Evolutionary conservation across 352 stramenopile species (phyloP), one percentile per base, ranked within the genome.

Genomic region (Phytophthora foliorum): DNA sequence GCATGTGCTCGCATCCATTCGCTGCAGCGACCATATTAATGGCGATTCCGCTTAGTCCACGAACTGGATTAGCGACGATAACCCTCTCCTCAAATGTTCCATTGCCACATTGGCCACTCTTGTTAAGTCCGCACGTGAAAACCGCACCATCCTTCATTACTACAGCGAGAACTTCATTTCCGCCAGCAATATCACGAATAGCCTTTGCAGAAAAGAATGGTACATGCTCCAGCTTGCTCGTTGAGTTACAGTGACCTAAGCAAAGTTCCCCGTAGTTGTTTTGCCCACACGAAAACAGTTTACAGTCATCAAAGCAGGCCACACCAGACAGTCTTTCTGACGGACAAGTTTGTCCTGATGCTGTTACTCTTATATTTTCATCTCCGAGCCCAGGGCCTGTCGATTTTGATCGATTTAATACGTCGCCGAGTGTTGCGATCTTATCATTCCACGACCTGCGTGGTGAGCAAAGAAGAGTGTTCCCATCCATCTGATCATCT

Each of bases 181-280:
- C 89, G 50, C 88, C 89, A 3, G 77, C 67, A 58, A 97, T 85
- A 27, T 88, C 78, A 32, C 86, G 84, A 34, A 92, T 66, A 27
- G 69, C 88, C 62, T 95, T 95, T 13, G 84, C 74, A 14, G 89
- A 95, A 53, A 95, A 96, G 38, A 93, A 91, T 9, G 87, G 84
- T 9, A 95, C 89, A 50, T 91, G 87, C 61, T 96, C 89, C 17
- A 96, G 69, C 31, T 96, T 95, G 49, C 81, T 94, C 2, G 89
- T 94, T 1, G 88, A 94, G 57, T 96, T 95, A 65, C 89, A 96
- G 51, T 97, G 87, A 0, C 90, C 90, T 19, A 96, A 75, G 39
- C 88, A 93, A 4, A 97, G 71, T 53, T 97, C 90, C 10, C 90
- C 90, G 55, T 97, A 97, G 61, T 95, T 97, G 67, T 97, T 97